A percentile compares a stretch with the other conserved stretches of the same genome.
phyloP scores from a whole-genome alignment of 1,284 basidiomycete genomes.

The Afroboletus lepidellus region DNA sequence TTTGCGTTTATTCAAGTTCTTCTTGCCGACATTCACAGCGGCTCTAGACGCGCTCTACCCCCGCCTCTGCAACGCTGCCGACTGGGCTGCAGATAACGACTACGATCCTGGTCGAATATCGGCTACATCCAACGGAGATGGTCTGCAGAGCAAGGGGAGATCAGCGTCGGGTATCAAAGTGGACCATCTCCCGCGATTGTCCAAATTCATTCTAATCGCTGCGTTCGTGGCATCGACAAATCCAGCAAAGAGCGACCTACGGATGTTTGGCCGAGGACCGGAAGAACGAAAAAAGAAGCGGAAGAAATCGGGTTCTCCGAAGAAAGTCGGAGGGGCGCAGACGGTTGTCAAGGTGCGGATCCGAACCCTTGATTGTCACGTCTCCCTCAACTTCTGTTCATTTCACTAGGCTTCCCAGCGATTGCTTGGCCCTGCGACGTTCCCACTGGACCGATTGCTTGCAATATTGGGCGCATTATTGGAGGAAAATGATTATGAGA shows the following conservation, averaged over 20 bases:
- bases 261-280: conserved; percentile 74
- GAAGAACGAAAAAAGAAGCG: conserved; percentile 65
- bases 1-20: conserved; percentile 58
- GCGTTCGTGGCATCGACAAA: conserved; percentile 87
- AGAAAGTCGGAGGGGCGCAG: conserved; percentile 35
- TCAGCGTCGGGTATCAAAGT: conserved; percentile 19
- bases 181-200: conserved; percentile 51
- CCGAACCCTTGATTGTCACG: not conserved
- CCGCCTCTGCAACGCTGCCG: conserved; percentile 55
- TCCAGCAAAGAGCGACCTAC: conserved; percentile 75
- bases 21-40: conserved; percentile 55
- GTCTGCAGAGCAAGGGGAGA: conserved; percentile 13
- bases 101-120: conserved; percentile 26
- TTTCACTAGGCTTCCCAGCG: conserved; percentile 66
- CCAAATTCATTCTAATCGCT: conserved; percentile 78
- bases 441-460: conserved; percentile 79
- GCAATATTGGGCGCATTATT: conserved; percentile 83
- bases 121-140: conserved; percentile 6
- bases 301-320: conserved; percentile 45
- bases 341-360: conserved; percentile 48
- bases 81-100: conserved; percentile 55
- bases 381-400: not conserved
- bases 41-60: conserved; percentile 69
- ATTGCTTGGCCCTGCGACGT: conserved; percentile 77
- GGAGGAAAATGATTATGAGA: conserved; percentile 75